Conservation (phyloP, 73 alveolate genomes). For the Tetrahymena malaccensis region DNA sequence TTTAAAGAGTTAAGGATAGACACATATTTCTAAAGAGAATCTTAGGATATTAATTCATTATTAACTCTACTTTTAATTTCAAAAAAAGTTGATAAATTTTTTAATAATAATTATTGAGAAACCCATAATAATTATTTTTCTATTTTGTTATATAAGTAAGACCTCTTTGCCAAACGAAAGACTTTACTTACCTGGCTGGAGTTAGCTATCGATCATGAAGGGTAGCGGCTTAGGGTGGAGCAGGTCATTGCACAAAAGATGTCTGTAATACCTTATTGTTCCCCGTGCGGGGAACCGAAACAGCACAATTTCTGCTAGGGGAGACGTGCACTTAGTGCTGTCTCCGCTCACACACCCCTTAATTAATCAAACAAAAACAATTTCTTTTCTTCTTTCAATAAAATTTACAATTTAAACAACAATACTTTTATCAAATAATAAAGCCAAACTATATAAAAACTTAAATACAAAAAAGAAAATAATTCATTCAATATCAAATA, state of each 20-base stretch:
- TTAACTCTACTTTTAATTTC: background rate
- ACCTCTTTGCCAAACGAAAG: background rate
- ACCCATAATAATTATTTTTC: background rate
- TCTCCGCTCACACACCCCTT: conserved; percentile 4
- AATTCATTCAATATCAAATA: too few species aligned
- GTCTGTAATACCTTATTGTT: background rate
- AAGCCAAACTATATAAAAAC: background rate
- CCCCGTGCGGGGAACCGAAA: conserved; percentile 6
- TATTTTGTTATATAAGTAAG: background rate
- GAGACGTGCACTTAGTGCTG: conserved; percentile 1
- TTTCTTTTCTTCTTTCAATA: background rate
- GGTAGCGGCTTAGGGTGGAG: background rate
- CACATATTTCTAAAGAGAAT: too few species aligned
- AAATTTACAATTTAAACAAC: background rate
- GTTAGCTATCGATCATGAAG: background rate
- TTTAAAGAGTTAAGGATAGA: too few species aligned
- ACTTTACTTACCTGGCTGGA: background rate
- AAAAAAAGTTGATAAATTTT: too few species aligned
- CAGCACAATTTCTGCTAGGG: background rate
- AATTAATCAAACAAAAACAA: background rate
- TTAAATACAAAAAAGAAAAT: too few species aligned
- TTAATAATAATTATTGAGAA: background rate
- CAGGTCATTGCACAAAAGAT: background rate
- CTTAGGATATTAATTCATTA: background rate
- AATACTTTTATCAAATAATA: background rate